Percentiles rank a stretch among this genome's conserved stretches.
Evolutionary conservation across 768 basidiomycete genomes (phyloP).

Genomic region (Suillus hirtellus): DNA sequence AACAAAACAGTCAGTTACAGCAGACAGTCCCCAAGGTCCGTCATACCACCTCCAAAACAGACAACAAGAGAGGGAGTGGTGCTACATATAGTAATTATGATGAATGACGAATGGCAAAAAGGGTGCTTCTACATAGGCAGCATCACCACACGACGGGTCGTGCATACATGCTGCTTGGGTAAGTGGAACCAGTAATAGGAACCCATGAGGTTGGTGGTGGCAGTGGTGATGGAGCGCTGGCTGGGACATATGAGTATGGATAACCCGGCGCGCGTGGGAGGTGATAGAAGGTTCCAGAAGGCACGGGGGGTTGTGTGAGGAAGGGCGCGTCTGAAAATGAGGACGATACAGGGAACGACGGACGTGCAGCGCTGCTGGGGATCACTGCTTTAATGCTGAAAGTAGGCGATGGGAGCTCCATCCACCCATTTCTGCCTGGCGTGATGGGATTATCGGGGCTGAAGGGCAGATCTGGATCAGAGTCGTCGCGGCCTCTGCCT

Average conservation of each 20-base stretch:
- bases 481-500: background rate
- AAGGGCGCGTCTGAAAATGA: background rate
- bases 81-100: constrained; percentile 2
- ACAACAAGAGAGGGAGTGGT: background rate
- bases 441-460: background rate
- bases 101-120: background rate
- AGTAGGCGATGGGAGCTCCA: background rate
- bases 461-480: background rate
- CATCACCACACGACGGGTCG: constrained; percentile 2
- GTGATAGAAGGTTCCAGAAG: background rate
- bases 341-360: background rate
- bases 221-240: background rate
- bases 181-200: background rate
- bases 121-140: background rate
- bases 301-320: background rate
- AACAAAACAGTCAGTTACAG: background rate
- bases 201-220: constrained; percentile 3
- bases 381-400: background rate
- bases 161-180: background rate
- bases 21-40: background rate
- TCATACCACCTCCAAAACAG: constrained; percentile 2
- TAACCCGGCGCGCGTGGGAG: background rate
- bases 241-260: background rate
- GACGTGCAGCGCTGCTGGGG: background rate
- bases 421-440: background rate